A percentile compares a stretch with the other conserved stretches of the same genome.
Evolutionary conservation across 345 rosid species (phyloP).

Genomic region (Eucalyptus marginata): DNA sequence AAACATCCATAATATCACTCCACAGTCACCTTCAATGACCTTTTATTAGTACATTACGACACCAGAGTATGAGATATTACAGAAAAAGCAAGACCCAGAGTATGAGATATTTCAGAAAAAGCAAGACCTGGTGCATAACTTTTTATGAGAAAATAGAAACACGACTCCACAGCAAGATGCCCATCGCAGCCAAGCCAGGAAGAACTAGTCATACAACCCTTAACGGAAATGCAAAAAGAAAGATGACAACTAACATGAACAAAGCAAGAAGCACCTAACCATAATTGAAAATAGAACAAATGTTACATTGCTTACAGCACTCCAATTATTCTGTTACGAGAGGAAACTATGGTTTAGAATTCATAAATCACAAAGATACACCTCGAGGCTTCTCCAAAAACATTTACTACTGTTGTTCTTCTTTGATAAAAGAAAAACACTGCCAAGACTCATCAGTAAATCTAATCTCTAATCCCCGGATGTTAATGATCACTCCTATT

Average conservation of each 20-base stretch:
- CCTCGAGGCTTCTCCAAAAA: not conserved
- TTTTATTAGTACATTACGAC: not conserved
- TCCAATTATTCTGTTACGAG: not conserved
- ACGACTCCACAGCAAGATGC: not conserved
- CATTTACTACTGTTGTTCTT: not conserved
- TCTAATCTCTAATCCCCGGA: not conserved
- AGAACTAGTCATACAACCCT: not conserved
- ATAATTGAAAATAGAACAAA: not conserved
- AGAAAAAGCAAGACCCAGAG: not conserved
- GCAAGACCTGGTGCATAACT: not conserved
- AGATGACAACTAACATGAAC: not conserved
- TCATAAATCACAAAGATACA: not conserved
- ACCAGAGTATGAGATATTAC: not conserved
- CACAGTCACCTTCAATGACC: not conserved
- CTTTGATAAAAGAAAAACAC: not conserved
- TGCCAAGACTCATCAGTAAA: not conserved
- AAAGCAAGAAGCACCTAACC: not conserved
- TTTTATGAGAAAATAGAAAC: not conserved
- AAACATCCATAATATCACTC: not conserved
- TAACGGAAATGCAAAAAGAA: not conserved
- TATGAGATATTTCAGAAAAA: not conserved
- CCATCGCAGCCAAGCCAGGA: not conserved
- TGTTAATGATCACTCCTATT: not conserved
- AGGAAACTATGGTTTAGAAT: not conserved
- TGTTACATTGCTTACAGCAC: not conserved